phyloP scores from a whole-genome alignment of 805 yeast species.

The Candida golubevii region DNA sequence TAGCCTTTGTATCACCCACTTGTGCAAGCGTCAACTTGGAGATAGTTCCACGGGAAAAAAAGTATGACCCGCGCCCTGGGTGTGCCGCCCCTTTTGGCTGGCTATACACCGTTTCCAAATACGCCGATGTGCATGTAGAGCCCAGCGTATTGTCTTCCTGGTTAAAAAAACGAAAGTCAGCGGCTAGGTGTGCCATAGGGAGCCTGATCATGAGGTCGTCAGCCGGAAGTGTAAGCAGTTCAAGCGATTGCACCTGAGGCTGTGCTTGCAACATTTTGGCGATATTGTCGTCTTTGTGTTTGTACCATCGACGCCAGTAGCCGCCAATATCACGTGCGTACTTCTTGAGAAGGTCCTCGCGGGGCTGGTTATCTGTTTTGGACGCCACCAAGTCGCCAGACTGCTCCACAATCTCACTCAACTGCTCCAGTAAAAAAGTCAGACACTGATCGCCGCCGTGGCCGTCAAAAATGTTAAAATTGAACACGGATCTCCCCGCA shows the following conservation, averaged over 20 bases:
- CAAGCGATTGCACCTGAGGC: constrained; percentile 14
- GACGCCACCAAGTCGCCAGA: constrained; percentile 21
- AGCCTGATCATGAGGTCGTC: constrained; percentile 62
- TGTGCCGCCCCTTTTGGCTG: constrained; percentile 24
- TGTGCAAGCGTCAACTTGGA: constrained; percentile 77
- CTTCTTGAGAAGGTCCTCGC: constrained; percentile 41
- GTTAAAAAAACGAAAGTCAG: constrained; percentile 59
- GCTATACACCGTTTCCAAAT: constrained; percentile 46
- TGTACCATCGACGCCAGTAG: constrained; percentile 80
- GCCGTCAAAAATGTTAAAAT: constrained; percentile 83
- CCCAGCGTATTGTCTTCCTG: constrained; percentile 46
- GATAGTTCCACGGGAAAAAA: constrained; percentile 62
- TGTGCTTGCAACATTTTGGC: constrained; percentile 19
- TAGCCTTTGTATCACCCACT: constrained; percentile 87
- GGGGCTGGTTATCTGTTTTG: constrained; percentile 7
- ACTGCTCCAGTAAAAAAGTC: constrained; percentile 48
- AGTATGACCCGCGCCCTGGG: constrained; percentile 37
- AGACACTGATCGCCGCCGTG: constrained; percentile 88
- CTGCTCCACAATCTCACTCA: constrained; percentile 52
- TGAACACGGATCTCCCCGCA: constrained; percentile 38
- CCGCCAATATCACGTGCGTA: constrained; percentile 66
- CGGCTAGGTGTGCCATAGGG: constrained; percentile 57
- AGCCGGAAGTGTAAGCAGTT: constrained; percentile 7
- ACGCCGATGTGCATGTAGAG: constrained; percentile 68
- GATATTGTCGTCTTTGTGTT: constrained; percentile 37